Evolutionary conservation across 768 basidiomycete species (phyloP), one percentile per base, ranked within the genome.

Genomic region (Boletus vinaceobasis): DNA sequence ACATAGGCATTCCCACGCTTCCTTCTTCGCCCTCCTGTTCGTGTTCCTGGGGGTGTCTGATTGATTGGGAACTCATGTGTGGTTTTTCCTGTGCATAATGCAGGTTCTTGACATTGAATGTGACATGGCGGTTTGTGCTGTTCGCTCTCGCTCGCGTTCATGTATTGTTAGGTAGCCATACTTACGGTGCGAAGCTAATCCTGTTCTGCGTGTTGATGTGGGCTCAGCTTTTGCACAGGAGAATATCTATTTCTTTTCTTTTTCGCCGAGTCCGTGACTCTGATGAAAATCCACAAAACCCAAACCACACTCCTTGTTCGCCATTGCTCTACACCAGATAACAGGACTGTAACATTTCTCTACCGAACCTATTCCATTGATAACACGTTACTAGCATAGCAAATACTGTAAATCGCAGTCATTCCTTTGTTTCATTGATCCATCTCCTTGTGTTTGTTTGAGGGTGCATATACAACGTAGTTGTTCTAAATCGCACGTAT

Each of bases 161-260:
- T 80, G 77, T 81, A 80, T 77, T 77, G 77, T 75, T 80, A 79
- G 72, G 73, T 80, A 81, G 75, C 68, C 67, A 64, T 71, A 71
- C 69, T 73, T 72, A 64, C 71, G 74, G 75, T 76, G 65, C 73
- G 74, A 68, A 66, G 62, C 61, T 64, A 60, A 48, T 59, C 57
- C 58, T 59, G 53, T 68, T 58, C 36, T 60, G 60, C 33, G 43
- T 55, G 56, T 57, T 56, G 54, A 60, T 54, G 60, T 53, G 56
- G 58, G 58, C 65, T 71, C 52, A 70, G 52, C 51, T 51, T 50
- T 29, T 45, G 49, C 7, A 19, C 43, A 67, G 65, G 59, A 43
- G 29, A 54, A 53, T 43, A 35, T 29, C 49, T 40, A 15, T 44
- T 21, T 55, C 27, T 29, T 42, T 39, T 31, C 42, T 48, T 55